Base-by-base conservation (phyloP, 768 basidiomycete genomes). In the Mycena sanguinolenta region DNA sequence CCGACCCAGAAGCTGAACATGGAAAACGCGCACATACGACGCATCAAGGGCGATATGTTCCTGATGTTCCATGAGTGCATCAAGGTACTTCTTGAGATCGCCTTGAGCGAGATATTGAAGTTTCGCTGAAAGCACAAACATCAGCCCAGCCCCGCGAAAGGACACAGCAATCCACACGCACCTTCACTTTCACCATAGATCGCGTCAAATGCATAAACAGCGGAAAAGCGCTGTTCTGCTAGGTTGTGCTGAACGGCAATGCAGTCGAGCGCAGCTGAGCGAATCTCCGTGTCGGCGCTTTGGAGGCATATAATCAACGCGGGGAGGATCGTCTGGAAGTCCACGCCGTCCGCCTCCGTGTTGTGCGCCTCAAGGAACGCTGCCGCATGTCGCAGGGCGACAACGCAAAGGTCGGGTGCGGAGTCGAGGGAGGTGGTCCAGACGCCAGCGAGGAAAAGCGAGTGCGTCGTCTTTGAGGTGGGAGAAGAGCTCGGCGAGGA, bases 311-410 rank as follows among this genome's bases (percentile, higher is more conserved):
- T 86, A 1, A 96, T 81, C 13, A 95, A 77, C 3, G 90, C 84
- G 1, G 95, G 93, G 14, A 96, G 75, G 8, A 96, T 85, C 0
- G 89, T 91, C 78, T 96, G 93, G 79, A 97, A 95, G 78, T 97
- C 96, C 5, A 91, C 79, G 17, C 85, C 82, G 42, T 85, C 83
- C 49, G 85, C 81, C 54, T 86, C 82, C 2, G 83, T 75, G 1
- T 85, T 77, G 78, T 95, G 91, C 0, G 96, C 95, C 55, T 90
- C 86, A 16, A 99, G 79, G 79, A 97, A 97, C 0, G 95, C 94
- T 3, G 87, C 84, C 23, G 91, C 90, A 77, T 98, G 96, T 6
- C 86, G 82, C 12, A 98, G 82, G 0, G 95, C 91, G 2, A 90
- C 84, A 3, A 86, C 80, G 65, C 81, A 85, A 68, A 84, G 84